phyloP scores from a whole-genome alignment of 2,329 filamentous ascomycete species.

The Pseudocercospora fijiensis region DNA sequence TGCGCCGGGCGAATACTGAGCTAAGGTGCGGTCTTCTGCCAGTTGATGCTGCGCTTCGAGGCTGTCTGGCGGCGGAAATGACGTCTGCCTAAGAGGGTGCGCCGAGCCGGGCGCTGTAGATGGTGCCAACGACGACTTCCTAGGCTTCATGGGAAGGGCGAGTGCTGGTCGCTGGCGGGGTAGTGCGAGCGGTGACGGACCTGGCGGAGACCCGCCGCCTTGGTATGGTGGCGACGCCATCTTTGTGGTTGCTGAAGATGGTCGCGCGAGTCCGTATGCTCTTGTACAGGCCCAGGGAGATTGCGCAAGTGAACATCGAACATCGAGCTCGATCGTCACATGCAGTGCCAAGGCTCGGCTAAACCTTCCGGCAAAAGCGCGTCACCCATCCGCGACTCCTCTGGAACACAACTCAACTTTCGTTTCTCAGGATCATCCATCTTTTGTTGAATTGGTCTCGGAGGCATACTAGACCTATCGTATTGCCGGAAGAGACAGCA shows the following conservation, averaged over 20 bases:
- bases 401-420: neutral
- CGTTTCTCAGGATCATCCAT: neutral
- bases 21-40: constrained; percentile 20
- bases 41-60: constrained; percentile 51
- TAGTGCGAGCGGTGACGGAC: constrained; percentile 26
- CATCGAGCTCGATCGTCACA: neutral
- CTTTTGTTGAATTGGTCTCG: too few relatives aligned
- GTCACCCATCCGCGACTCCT: neutral
- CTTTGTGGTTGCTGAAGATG: neutral
- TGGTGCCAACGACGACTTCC: constrained; percentile 65
- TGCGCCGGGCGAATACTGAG: constrained; percentile 30
- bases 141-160: constrained; percentile 58
- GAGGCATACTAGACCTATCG: too few relatives aligned
- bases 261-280: neutral
- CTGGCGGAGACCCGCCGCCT: constrained; percentile 29
- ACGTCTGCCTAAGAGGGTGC: constrained; percentile 76
- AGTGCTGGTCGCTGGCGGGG: constrained; percentile 61
- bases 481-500: too few relatives aligned
- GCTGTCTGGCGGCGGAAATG: constrained; percentile 64
- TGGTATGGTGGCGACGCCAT: constrained; percentile 29
- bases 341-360: constrained; percentile 1
- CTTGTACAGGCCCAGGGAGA: neutral
- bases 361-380: neutral
- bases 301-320: neutral
- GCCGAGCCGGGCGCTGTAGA: constrained; percentile 52